phyloP scores from a whole-genome alignment of 345 rosid genomes.

The Ceriops zippeliana region DNA sequence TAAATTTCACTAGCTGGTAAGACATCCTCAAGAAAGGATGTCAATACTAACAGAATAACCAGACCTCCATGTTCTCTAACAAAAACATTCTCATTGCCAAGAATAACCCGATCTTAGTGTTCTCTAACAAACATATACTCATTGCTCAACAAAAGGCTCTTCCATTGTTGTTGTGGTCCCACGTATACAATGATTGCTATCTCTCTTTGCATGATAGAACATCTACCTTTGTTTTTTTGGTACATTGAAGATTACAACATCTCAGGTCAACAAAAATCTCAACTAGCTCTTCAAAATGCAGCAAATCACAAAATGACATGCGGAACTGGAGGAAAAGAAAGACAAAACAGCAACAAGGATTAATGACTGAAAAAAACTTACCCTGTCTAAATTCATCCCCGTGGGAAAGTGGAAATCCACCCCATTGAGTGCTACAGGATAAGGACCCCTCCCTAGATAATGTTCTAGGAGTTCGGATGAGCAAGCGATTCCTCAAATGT shows the following conservation, averaged over 20 bases:
- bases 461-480: slow-evolving; percentile 38
- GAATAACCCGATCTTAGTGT: too few relatives aligned
- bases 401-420: slow-evolving; percentile 54
- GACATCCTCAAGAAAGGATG: too few relatives aligned
- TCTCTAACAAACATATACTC: too few relatives aligned
- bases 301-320: not conserved
- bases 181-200: too few relatives aligned
- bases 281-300: not conserved
- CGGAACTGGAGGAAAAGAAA: not conserved
- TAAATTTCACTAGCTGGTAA: not conserved
- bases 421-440: slow-evolving; percentile 2
- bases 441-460: slow-evolving; percentile 32
- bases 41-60: too few relatives aligned
- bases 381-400: slow-evolving; percentile 70
- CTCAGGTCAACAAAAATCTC: not conserved
- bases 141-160: too few relatives aligned
- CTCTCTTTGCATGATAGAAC: too few relatives aligned
- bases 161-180: too few relatives aligned
- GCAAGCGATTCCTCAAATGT: slow-evolving; percentile 43
- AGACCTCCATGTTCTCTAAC: too few relatives aligned
- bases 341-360: not conserved
- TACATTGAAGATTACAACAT: not conserved
- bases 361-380: slow-evolving; percentile 26
- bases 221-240: too few relatives aligned
- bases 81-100: too few relatives aligned